These are phyloP conservation scores for Trypanosoma boissoni DNA, from an alignment of 208 protist species.

Conservation along the genomic window DNA sequence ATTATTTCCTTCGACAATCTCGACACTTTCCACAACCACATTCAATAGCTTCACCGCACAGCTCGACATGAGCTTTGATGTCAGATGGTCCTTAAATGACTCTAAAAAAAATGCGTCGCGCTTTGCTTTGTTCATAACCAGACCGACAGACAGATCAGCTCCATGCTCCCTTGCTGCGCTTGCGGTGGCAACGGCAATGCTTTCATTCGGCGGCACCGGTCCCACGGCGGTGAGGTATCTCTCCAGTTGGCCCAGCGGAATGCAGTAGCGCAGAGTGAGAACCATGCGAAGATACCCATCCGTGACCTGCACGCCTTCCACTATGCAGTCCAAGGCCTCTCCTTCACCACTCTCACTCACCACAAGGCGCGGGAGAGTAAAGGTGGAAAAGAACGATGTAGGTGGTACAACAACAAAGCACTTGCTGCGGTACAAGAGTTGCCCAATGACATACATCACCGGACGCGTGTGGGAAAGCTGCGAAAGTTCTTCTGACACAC, in stretches of 20 bases:
- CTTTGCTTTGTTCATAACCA: slow-evolving; percentile 57
- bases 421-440: slow-evolving; percentile 44
- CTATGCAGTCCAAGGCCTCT: slow-evolving; percentile 52
- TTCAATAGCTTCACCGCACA: slow-evolving; percentile 48
- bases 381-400: slow-evolving; percentile 70
- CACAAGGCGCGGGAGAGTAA: slow-evolving; percentile 63
- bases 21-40: slow-evolving; percentile 56
- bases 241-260: slow-evolving; percentile 71
- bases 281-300: slow-evolving; percentile 72
- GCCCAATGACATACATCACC: slow-evolving; percentile 42
- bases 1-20: slow-evolving; percentile 33
- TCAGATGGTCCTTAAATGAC: slow-evolving; percentile 43
- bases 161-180: slow-evolving; percentile 45
- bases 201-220: slow-evolving; percentile 65
- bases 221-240: slow-evolving; percentile 79
- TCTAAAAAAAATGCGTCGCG: slow-evolving; percentile 62
- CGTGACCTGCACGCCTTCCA: slow-evolving; percentile 53
- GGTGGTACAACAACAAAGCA: slow-evolving; percentile 56
- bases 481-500: slow-evolving; percentile 23
- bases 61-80: slow-evolving; percentile 70
- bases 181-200: slow-evolving; percentile 56
- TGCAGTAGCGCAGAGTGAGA: slow-evolving; percentile 61
- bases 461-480: slow-evolving; percentile 51
- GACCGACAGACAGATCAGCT: slow-evolving; percentile 60
- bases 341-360: slow-evolving; percentile 36